A percentile compares a stretch with the other conserved stretches of the same genome.
Evolutionary conservation across 768 basidiomycete species (phyloP).

Genomic region (Rhizopogon salebrosus): DNA sequence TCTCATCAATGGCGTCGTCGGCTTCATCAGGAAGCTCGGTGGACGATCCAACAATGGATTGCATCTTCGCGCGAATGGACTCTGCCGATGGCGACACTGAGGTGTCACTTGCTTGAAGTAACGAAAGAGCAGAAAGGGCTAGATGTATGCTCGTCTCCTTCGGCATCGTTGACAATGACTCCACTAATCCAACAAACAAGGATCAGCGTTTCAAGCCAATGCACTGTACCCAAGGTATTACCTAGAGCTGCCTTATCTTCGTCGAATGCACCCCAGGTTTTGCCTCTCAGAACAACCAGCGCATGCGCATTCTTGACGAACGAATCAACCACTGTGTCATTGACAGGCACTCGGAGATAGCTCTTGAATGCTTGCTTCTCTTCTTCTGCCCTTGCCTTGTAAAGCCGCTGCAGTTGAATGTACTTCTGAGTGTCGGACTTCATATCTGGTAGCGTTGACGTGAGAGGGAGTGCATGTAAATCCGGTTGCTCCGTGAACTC

Average conservation of each 20-base stretch:
- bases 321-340: slow-evolving; percentile 52
- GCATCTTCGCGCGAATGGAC: slow-evolving; percentile 47
- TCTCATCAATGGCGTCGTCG: slow-evolving; percentile 63
- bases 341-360: slow-evolving; percentile 40
- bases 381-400: slow-evolving; percentile 68
- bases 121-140: slow-evolving; percentile 58
- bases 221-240: slow-evolving; percentile 21
- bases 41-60: slow-evolving; percentile 43
- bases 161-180: slow-evolving; percentile 34
- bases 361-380: slow-evolving; percentile 58
- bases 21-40: slow-evolving; percentile 51
- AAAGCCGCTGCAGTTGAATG: slow-evolving; percentile 80
- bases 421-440: slow-evolving; percentile 84
- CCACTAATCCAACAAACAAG: background rate
- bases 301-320: slow-evolving; percentile 83
- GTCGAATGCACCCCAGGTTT: slow-evolving; percentile 55
- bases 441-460: slow-evolving; percentile 91
- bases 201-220: background rate
- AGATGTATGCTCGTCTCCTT: slow-evolving; percentile 67
- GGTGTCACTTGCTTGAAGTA: slow-evolving; percentile 22
- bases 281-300: slow-evolving; percentile 60
- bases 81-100: slow-evolving; percentile 40
- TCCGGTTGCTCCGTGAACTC: slow-evolving; percentile 52
- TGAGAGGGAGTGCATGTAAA: slow-evolving; percentile 71
- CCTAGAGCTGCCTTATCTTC: slow-evolving; percentile 44